A percentile compares a stretch with the other conserved stretches of the same genome.
These are phyloP conservation scores for Metschnikowia vanudenii DNA, from an alignment of 805 yeast species.

Conservation along the genomic window DNA sequence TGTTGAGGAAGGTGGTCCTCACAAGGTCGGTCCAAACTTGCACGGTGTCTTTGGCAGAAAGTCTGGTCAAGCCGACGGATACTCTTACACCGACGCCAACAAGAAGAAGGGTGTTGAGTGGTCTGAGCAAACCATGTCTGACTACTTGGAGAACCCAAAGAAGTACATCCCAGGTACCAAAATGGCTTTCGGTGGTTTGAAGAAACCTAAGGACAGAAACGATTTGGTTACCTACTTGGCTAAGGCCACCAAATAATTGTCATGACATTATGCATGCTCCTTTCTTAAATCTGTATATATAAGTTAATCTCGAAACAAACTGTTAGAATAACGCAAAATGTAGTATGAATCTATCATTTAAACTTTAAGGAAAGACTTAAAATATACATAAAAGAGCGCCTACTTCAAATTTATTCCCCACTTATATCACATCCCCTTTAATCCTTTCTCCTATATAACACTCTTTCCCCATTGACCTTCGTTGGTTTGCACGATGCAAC, in stretches of 20 bases:
- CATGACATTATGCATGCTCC: background rate
- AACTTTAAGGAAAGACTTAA: too few species aligned
- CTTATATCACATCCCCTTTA: too few species aligned
- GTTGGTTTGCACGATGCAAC: too few species aligned
- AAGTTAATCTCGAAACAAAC: background rate
- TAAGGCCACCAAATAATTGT: slow-evolving; percentile 39
- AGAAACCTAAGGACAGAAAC: slow-evolving; percentile 98
- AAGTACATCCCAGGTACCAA: slow-evolving; percentile 99
- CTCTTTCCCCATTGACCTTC: too few species aligned
- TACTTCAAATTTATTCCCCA: too few species aligned
- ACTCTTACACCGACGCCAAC: slow-evolving; percentile 97
- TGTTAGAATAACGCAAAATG: too few species aligned
- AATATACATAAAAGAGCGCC: too few species aligned
- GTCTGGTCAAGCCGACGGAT: slow-evolving; percentile 91
- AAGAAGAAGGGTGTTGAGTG: slow-evolving; percentile 90
- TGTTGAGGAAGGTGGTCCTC: slow-evolving; percentile 90
- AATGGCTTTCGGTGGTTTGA: slow-evolving; percentile 99
- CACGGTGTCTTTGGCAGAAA: slow-evolving; percentile 91
- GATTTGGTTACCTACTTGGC: slow-evolving; percentile 87
- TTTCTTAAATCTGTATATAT: slow-evolving; percentile 16
- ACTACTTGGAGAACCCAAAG: slow-evolving; percentile 99
- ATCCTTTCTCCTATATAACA: too few species aligned
- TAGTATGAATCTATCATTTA: too few species aligned
- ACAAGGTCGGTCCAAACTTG: slow-evolving; percentile 99
- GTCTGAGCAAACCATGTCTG: slow-evolving; percentile 85